These are phyloP conservation scores for Drosera spatulata DNA, from an alignment of 179 eudicot genomes.

Conservation along the genomic window DNA sequence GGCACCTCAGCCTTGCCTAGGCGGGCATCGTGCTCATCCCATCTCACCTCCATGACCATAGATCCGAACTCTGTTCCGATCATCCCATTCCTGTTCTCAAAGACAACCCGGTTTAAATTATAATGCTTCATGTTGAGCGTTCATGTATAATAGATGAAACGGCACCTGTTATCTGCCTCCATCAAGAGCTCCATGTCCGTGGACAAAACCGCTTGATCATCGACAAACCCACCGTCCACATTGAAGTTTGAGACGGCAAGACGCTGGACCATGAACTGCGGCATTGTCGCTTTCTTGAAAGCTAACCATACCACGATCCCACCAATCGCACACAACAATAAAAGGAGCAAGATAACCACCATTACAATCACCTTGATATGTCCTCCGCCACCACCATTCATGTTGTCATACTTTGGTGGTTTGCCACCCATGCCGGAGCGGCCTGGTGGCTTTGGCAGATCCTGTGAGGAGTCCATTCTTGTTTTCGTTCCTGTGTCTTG, in stretches of 20 bases:
- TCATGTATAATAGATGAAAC: too few relatives aligned
- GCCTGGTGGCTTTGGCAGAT: constrained; percentile 3
- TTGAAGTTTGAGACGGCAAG: constrained; percentile 1
- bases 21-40: background rate
- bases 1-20: constrained; percentile 5
- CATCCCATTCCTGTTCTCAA: background rate
- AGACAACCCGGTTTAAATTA: too few relatives aligned
- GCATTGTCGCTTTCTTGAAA: background rate
- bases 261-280: background rate
- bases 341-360: background rate
- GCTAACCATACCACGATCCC: background rate
- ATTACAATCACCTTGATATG: background rate
- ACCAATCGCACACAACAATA: background rate
- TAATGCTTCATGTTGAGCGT: too few relatives aligned
- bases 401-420: background rate
- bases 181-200: constrained; percentile 9
- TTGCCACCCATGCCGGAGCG: background rate
- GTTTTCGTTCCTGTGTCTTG: background rate
- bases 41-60: constrained; percentile 8
- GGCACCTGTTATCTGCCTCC: background rate
- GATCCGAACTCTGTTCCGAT: constrained; percentile 1
- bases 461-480: background rate
- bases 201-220: constrained; percentile 2
- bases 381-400: background rate
- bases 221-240: background rate